Evolutionary conservation across 306 rosid species (phyloP), one percentile per base, ranked within the genome.

Genomic region (Datisca glomerata): DNA sequence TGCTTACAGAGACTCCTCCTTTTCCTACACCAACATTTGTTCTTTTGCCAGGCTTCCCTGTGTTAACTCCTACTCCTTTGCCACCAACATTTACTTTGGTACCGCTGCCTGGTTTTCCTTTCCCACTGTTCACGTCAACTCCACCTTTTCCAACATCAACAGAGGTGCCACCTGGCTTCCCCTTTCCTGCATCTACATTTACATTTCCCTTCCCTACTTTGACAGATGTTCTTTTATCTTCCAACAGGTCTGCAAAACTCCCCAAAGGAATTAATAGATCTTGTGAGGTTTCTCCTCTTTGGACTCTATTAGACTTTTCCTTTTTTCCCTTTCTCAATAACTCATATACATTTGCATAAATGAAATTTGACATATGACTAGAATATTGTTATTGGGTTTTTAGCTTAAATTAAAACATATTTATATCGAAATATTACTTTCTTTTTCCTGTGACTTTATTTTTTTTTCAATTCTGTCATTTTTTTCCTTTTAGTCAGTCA

Each of bases 1-100:
- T 17, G 46, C 7, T 2, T 5, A 85, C 93, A 2, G 61, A 18
- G 1, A 78, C 93, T 34, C 96, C 96, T 29, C 86, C 96, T 46
- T 81, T 59, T 17, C 83, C 83, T 19, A 76, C 84, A 15, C 70
- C 65, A 19, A 75, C 78, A 0, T 21, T 21, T 20, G 72, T 66
- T 42, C 71, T 1, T 17, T 31, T 35, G 2, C 56, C 64, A 4
- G 67, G 44, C 49, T 54, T 54, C 17, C 71, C 67, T 0, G 67
- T 29, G 24, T 43, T 17, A 12, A 61, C 69, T n/a, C 49, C 43
- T 8, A 51, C 65, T 18, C 70, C 74, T 15, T 53, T 42, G 14
- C 69, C 65, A 23, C 72, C 57, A 13, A 63, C 69, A 15, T 15
- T 34, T 12, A 61, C 67, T 2, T 39, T 40, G 45, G 71, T 65